Percentiles rank a stretch among this genome's conserved stretches.
Evolutionary conservation across 306 rosid species (phyloP).

Genomic region (Acacia melanoxylon): DNA sequence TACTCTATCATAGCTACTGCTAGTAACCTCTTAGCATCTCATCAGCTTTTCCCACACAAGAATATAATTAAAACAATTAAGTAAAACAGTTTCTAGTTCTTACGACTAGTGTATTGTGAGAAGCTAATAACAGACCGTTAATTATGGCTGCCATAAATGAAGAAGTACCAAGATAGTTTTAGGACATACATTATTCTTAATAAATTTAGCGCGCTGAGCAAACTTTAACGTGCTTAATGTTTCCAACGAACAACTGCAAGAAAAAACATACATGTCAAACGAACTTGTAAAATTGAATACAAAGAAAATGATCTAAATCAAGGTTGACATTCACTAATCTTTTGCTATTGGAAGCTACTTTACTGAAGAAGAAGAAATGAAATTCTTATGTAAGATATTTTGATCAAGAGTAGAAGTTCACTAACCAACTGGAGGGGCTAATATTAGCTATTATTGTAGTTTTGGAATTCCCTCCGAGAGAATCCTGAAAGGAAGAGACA

Average conservation of each 20-base stretch:
- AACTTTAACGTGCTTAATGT: constrained; percentile 98
- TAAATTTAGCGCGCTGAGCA: constrained; percentile 95
- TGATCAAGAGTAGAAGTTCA: constrained; percentile 31
- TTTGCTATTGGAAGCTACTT: background rate
- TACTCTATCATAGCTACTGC: background rate
- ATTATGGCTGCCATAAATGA: background rate
- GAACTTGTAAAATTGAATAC: constrained; percentile 5
- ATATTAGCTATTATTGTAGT: constrained; percentile 89
- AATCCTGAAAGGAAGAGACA: constrained; percentile 68
- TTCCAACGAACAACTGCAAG: constrained; percentile 91
- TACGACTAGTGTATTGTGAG: background rate
- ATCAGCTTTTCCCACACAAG: background rate
- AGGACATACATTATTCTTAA: constrained; percentile 82
- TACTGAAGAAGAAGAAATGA: background rate
- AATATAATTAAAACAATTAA: constrained; percentile 7
- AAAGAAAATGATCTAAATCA: background rate
- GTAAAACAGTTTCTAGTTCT: constrained; percentile 1
- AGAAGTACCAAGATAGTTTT: constrained; percentile 1
- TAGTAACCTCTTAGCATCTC: background rate
- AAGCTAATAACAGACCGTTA: background rate
- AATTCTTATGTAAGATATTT: background rate
- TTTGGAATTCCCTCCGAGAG: constrained; percentile 95
- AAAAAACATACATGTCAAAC: constrained; percentile 23
- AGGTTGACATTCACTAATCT: background rate
- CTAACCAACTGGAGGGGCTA: constrained; percentile 91